These are phyloP conservation scores for Akanthomyces dipterigenus DNA, from an alignment of 2,329 filamentous ascomycete genomes.

Conservation along the genomic window DNA sequence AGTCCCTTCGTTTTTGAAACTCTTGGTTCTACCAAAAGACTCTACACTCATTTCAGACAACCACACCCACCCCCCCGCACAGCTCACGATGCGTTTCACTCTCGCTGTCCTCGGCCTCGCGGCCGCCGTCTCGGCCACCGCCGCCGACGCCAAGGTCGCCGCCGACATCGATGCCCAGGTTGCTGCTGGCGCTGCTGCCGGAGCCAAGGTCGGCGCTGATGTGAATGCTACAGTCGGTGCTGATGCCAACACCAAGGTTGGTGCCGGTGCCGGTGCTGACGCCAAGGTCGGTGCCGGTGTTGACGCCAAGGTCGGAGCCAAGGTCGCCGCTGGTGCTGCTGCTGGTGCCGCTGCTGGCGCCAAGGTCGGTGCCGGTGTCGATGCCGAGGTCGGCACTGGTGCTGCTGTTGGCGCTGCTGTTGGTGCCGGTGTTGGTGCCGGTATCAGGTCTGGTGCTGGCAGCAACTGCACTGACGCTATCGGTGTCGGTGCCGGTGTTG, in stretches of 20 bases:
- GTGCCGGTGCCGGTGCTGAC: constrained; percentile 12
- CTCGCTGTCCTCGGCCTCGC: constrained; percentile 6
- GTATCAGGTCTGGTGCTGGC: not conserved
- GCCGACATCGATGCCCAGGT: not conserved
- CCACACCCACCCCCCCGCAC: too few relatives aligned
- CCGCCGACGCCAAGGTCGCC: not conserved
- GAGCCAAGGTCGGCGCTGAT: not conserved
- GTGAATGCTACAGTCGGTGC: not conserved
- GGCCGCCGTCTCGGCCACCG: constrained; percentile 7
- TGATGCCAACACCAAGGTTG: constrained; percentile 10
- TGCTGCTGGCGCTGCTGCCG: not conserved
- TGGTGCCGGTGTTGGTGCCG: not conserved
- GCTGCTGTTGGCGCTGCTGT: not conserved
- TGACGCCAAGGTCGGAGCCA: constrained; percentile 12
- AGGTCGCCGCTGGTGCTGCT: constrained; percentile 7
- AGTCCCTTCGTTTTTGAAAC: not conserved
- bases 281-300: too few relatives aligned
- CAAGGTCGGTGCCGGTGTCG: not conserved
- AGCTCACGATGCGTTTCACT: constrained; percentile 2
- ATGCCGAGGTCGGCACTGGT: not conserved
- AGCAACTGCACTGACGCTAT: not conserved
- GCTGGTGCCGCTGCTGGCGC: not conserved
- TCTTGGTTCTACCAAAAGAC: too few relatives aligned
- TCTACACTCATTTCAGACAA: not conserved
- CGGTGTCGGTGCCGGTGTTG: not conserved